Evolutionary conservation across 768 basidiomycete species (phyloP).

Genomic region (Rhodotorula sphaerocarpa): DNA sequence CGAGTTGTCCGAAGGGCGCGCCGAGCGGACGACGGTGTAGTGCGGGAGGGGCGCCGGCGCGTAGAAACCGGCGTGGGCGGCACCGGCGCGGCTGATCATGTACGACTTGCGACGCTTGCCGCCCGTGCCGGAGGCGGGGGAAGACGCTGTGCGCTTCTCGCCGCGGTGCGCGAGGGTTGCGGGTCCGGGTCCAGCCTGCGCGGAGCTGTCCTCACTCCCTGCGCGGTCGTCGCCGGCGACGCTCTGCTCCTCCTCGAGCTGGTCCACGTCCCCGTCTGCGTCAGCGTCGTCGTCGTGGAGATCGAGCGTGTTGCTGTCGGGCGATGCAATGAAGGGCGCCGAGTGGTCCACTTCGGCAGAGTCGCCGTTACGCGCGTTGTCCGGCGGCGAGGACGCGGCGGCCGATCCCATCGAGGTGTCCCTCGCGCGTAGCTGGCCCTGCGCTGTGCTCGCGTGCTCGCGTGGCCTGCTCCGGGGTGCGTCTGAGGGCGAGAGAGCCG

Average conservation of each 20-base stretch:
- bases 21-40: slow-evolving; percentile 10
- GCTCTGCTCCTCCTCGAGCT: not conserved
- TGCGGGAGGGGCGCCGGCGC: slow-evolving; percentile 15
- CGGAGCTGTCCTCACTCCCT: not conserved
- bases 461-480: too few relatives aligned
- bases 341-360: not conserved
- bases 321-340: not conserved
- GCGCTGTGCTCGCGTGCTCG: too few relatives aligned
- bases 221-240: not conserved
- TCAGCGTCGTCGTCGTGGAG: not conserved
- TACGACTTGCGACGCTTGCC: not conserved
- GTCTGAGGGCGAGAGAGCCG: too few relatives aligned
- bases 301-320: not conserved
- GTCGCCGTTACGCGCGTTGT: not conserved
- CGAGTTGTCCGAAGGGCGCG: not conserved
- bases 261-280: not conserved
- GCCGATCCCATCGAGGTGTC: too few relatives aligned
- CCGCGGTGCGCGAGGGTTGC: not conserved
- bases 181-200: not conserved
- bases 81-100: not conserved
- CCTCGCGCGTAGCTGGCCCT: too few relatives aligned
- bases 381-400: too few relatives aligned
- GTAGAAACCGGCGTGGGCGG: not conserved
- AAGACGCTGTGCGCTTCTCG: not conserved
- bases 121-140: not conserved